Evolutionary conservation across 208 protist species (phyloP).

Genomic region (Crithidia mellificae): DNA sequence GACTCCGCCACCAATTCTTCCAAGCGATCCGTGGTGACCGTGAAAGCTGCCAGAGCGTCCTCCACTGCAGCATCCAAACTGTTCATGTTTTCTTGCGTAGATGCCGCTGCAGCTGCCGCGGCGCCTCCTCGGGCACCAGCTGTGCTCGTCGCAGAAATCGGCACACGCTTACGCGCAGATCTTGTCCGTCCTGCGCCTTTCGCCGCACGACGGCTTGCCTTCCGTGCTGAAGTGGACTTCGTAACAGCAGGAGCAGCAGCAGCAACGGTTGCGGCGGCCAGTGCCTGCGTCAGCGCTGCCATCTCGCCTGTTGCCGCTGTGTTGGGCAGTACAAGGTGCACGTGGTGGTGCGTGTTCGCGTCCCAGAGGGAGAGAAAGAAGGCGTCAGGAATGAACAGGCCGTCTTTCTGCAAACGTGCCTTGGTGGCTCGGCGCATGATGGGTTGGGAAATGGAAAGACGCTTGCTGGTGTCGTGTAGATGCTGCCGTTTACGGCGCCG

Average conservation of each 20-base stretch:
- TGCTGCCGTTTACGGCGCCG: too few species aligned
- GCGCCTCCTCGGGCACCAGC: too few species aligned
- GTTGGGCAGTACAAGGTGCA: conserved; percentile 62
- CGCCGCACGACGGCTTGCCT: not conserved
- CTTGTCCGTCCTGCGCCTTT: too few species aligned
- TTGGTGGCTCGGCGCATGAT: too few species aligned
- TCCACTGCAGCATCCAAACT: not conserved
- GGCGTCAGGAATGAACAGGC: conserved; percentile 39
- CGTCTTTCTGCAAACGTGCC: too few species aligned
- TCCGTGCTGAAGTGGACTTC: not conserved
- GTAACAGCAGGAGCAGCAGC: not conserved
- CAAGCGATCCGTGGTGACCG: conserved; percentile 23
- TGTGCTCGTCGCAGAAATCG: too few species aligned
- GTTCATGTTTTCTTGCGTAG: too few species aligned
- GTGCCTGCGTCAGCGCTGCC: conserved; percentile 1
- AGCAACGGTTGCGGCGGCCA: not conserved
- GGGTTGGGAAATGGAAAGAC: too few species aligned
- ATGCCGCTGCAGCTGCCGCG: not conserved
- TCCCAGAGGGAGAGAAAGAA: conserved; percentile 62
- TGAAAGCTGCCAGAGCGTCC: conserved; percentile 9
- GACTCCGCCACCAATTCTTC: conserved; percentile 33
- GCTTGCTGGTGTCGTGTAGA: too few species aligned
- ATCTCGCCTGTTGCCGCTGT: conserved; percentile 10
- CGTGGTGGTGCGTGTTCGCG: conserved; percentile 41
- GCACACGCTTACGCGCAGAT: too few species aligned